Evolutionary conservation across 2,329 filamentous ascomycete genomes (phyloP), one percentile per base, ranked within the genome.

Genomic region (Colletotrichum destructivum): DNA sequence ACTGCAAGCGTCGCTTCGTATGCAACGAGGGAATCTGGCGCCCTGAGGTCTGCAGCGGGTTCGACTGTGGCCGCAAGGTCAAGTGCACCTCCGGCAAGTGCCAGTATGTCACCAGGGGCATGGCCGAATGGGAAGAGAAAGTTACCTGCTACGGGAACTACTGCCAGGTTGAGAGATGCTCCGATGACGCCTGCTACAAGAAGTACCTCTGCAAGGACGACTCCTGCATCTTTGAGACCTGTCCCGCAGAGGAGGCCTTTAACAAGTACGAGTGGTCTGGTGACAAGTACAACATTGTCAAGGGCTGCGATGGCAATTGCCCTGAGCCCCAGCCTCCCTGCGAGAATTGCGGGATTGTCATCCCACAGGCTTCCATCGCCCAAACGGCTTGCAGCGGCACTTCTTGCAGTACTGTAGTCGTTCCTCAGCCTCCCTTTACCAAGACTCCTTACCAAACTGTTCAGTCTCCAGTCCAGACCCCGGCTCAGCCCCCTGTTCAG

Each of bases 181-280:
- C 75, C 7, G 77, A 74, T 46, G 74, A 77, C 51, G 38, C 75
- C 60, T 80, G 79, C 76, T 73, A 71, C 68, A 70, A 76, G 64
- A 77, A 80, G 74, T 57, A 38, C 35, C 76, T 75, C 74, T 66
- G 77, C 57, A 56, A 62, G 12, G 74, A 69, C n/a, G 76, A 77
- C 21, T 68, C 76, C 3, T 80, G 76, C 75, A 21, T 75, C 66
- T 79, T 74, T 70, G 67, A 75, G 61, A 31, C 73, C 49, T 75
- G 74, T 74, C 21, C 75, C 31, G 73, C 68, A 44, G 65, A 76
- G 3, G 76, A 78, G 72, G 49, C 40, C 61, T 64, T 75, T 62
- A 77, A 77, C 69, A 82, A 81, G 77, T 72, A 82, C 64, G 74
- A 78, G 75, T 83, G 81, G 79, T 76, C 75, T 72, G 76, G 78